A percentile compares a stretch with the other conserved stretches of the same genome.
phyloP scores from a whole-genome alignment of 2,329 filamentous ascomycete genomes.

The Colletotrichum cuscutae region DNA sequence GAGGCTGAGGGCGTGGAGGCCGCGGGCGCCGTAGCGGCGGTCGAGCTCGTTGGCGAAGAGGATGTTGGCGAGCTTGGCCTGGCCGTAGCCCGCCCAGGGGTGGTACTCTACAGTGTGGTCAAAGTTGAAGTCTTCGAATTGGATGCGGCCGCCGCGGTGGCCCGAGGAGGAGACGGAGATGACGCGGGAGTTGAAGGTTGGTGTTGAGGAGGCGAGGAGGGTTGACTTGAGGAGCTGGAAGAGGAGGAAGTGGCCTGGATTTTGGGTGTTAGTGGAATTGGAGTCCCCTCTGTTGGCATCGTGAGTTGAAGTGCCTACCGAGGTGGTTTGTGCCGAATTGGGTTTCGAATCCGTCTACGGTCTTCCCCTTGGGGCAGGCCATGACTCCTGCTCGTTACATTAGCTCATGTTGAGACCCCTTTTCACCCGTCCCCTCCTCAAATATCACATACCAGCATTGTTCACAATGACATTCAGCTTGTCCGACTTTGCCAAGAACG shows the following conservation, averaged over 20 bases:
- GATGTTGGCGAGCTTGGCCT: conserved; percentile 62
- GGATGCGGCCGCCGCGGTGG: conserved; percentile 48
- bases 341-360: conserved; percentile 40
- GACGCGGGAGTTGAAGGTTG: conserved; percentile 51
- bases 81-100: conserved; percentile 53
- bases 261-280: neutral
- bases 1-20: conserved; percentile 37
- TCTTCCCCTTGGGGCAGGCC: conserved; percentile 33
- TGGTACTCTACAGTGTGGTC: conserved; percentile 44
- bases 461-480: conserved; percentile 38
- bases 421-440: no score
- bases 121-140: conserved; percentile 42
- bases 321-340: conserved; percentile 66
- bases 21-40: conserved; percentile 51
- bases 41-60: conserved; percentile 63
- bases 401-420: neutral
- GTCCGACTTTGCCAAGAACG: conserved; percentile 30
- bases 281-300: neutral
- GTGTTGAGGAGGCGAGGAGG: conserved; percentile 29
- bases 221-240: conserved; percentile 31
- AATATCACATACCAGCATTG: conserved; percentile 37
- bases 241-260: conserved; percentile 58
- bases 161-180: conserved; percentile 55
- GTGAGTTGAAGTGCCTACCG: conserved; percentile 22
- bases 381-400: conserved; percentile 6